Percentiles rank a stretch among this genome's conserved stretches.
Conservation (phyloP, 2,329 filamentous ascomycete genomes). For the Penicillium brasilianum region DNA sequence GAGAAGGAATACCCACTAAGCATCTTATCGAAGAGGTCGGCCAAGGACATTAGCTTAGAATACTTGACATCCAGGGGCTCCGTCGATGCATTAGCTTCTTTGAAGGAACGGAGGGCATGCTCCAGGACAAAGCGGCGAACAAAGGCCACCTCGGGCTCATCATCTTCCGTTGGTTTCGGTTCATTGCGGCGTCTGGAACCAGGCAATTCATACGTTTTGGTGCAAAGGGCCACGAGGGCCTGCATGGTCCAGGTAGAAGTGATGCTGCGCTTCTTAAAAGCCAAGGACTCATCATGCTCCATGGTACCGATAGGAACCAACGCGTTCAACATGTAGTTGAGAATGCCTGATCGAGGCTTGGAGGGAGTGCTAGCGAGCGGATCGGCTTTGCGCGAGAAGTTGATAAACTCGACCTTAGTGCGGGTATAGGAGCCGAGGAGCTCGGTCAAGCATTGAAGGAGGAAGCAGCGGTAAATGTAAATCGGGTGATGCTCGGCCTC, state of each 20-base stretch:
- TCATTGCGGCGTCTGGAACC: conserved; percentile 60
- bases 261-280: conserved; percentile 80
- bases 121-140: conserved; percentile 95
- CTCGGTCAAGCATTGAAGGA: conserved; percentile 90
- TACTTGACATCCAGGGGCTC: conserved; percentile 87
- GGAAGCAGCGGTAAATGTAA: conserved; percentile 94
- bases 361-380: conserved; percentile 84
- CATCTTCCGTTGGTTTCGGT: conserved; percentile 43
- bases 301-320: conserved; percentile 70
- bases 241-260: conserved; percentile 86
- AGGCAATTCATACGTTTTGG: conserved; percentile 81
- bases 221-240: conserved; percentile 82
- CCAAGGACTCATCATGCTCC: conserved; percentile 74
- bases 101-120: conserved; percentile 88
- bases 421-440: conserved; percentile 89
- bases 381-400: conserved; percentile 92
- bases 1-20: conserved; percentile 77
- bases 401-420: conserved; percentile 98
- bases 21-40: conserved; percentile 92
- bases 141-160: conserved; percentile 69
- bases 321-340: conserved; percentile 90
- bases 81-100: conserved; percentile 77
- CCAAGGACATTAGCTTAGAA: conserved; percentile 81
- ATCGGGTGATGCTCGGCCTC: conserved; percentile 93
- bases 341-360: conserved; percentile 87